Conservation (phyloP, 257 asterid genomes). For the Przewalskia tangutica region DNA sequence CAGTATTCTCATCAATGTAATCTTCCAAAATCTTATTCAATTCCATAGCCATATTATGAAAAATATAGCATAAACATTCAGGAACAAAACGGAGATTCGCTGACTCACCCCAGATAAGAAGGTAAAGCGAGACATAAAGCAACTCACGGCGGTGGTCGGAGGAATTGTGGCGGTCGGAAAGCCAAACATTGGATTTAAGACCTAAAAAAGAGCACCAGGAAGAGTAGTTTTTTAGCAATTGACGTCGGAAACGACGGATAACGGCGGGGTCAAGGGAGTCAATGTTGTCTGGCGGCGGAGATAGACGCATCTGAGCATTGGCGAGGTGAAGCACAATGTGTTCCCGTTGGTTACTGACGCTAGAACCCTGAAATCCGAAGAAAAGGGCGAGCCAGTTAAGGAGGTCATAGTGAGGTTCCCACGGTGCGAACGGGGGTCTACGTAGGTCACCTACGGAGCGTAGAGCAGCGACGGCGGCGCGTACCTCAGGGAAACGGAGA, state of each 20-base stretch:
- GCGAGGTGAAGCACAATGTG: slow-evolving; percentile 82
- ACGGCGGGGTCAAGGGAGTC: slow-evolving; percentile 70
- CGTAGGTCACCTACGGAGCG: slow-evolving; percentile 82
- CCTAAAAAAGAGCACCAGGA: slow-evolving; percentile 86
- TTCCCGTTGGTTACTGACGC: slow-evolving; percentile 77
- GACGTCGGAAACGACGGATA: slow-evolving; percentile 75
- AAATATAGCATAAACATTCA: slow-evolving; percentile 70
- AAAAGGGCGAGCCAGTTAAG: slow-evolving; percentile 84
- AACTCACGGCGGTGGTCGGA: slow-evolving; percentile 78
- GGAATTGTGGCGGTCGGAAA: slow-evolving; percentile 44
- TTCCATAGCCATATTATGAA: slow-evolving; percentile 93
- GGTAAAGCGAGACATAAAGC: slow-evolving; percentile 68
- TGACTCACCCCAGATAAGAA: slow-evolving; percentile 94
- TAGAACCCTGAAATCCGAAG: slow-evolving; percentile 83
- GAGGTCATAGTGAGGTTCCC: slow-evolving; percentile 74
- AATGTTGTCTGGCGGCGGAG: slow-evolving; percentile 90
- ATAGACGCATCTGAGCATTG: slow-evolving; percentile 93
- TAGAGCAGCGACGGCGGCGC: slow-evolving; percentile 78
- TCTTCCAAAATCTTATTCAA: slow-evolving; percentile 87
- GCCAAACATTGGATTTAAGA: slow-evolving; percentile 71
- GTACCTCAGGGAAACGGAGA: slow-evolving; percentile 87
- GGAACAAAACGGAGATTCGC: slow-evolving; percentile 91
- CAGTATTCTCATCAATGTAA: slow-evolving; percentile 88
- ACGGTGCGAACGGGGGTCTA: slow-evolving; percentile 60
- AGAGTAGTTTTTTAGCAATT: slow-evolving; percentile 55